Percentiles rank a stretch among this genome's conserved stretches.
These are phyloP conservation scores for Combretum micranthum DNA, from an alignment of 345 rosid genomes.

Conservation along the genomic window DNA sequence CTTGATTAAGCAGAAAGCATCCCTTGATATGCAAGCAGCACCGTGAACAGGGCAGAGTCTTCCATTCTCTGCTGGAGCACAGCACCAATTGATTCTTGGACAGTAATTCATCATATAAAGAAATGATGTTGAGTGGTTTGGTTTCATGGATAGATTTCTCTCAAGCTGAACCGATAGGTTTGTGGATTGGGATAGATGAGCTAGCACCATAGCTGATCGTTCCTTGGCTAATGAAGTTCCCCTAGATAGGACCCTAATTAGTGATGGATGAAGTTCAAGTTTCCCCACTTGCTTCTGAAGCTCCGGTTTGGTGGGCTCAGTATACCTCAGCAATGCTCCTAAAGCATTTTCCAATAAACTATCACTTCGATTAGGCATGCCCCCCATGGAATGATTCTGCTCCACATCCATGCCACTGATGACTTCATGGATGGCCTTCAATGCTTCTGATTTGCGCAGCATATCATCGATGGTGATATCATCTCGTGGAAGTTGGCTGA, in stretches of 20 bases:
- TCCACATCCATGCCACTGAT: slow-evolving; percentile 26
- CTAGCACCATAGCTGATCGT: slow-evolving; percentile 36
- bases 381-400: slow-evolving; percentile 8
- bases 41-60: slow-evolving; percentile 35
- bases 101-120: slow-evolving; percentile 15
- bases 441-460: slow-evolving; percentile 31
- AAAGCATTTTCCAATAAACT: slow-evolving; percentile 40
- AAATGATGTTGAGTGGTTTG: slow-evolving; percentile 9
- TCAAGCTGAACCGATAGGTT: slow-evolving; percentile 13
- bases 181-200: slow-evolving; percentile 37
- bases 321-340: slow-evolving; percentile 40
- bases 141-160: slow-evolving; percentile 7
- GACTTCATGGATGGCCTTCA: slow-evolving; percentile 44
- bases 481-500: slow-evolving; percentile 42
- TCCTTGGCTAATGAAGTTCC: slow-evolving; percentile 41
- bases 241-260: slow-evolving; percentile 34
- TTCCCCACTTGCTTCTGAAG: slow-evolving; percentile 41
- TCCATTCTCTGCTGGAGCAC: slow-evolving; percentile 18
- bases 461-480: slow-evolving; percentile 34
- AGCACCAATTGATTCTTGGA: slow-evolving; percentile 31
- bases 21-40: slow-evolving; percentile 32
- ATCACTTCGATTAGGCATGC: slow-evolving; percentile 8
- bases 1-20: slow-evolving; percentile 51
- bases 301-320: slow-evolving; percentile 40
- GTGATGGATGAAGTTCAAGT: slow-evolving; percentile 31